Evolutionary conservation across 2,329 filamentous ascomycete species (phyloP).

Genomic region (Orbilia brochopaga): DNA sequence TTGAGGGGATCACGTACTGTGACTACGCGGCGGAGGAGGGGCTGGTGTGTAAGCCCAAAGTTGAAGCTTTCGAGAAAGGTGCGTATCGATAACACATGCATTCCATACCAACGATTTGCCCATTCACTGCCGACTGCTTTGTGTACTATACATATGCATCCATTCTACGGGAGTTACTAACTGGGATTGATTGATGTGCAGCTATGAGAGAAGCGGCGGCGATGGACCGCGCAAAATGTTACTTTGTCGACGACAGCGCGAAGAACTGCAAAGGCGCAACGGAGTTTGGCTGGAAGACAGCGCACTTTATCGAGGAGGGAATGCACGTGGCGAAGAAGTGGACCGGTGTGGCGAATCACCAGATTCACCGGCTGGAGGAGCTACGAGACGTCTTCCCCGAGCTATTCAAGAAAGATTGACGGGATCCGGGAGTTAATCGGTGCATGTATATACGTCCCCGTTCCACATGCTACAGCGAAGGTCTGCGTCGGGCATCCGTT

Average conservation of each 20-base stretch:
- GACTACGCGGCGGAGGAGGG: conserved; percentile 74
- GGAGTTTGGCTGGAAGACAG: conserved; percentile 82
- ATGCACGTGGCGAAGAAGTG: conserved; percentile 68
- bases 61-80: conserved; percentile 77
- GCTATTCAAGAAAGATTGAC: conserved; percentile 70
- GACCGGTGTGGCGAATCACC: conserved; percentile 68
- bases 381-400: conserved; percentile 78
- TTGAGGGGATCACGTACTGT: conserved; percentile 85
- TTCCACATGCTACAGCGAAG: too few relatives aligned
- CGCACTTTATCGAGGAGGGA: conserved; percentile 81
- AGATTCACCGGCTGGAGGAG: conserved; percentile 77
- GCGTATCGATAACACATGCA: conserved; percentile 11
- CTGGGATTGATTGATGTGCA: conserved; percentile 3
- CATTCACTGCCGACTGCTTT: too few relatives aligned
- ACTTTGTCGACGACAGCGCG: conserved; percentile 92
- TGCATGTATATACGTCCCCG: too few relatives aligned
- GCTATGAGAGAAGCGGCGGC: conserved; percentile 85
- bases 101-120: too few relatives aligned
- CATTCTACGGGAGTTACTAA: too few relatives aligned
- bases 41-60: conserved; percentile 84
- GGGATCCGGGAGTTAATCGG: conserved; percentile 7
- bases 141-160: too few relatives aligned
- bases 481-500: too few relatives aligned
- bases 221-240: conserved; percentile 73
- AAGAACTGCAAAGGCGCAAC: conserved; percentile 79